Conservation (phyloP, 768 basidiomycete species). For the Suillus plorans region DNA sequence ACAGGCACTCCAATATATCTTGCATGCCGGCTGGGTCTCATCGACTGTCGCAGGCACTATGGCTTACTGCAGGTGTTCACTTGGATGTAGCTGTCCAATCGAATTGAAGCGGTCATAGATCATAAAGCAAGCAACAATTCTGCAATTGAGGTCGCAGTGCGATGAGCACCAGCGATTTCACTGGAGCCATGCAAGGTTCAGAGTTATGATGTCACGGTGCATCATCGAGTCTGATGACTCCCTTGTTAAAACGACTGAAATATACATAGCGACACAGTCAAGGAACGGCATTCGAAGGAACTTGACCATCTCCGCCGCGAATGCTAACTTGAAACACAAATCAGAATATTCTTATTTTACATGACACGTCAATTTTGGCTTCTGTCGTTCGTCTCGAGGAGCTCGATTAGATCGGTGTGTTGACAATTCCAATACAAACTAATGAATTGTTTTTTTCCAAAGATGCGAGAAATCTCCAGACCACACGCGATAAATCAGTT, state of each 20-base stretch:
- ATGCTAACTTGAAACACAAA: constrained; percentile 1
- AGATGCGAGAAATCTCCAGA: constrained; percentile 42
- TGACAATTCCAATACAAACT: constrained; percentile 2
- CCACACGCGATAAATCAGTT: constrained; percentile 41
- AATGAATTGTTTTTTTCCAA: constrained; percentile 27
- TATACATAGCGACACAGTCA: not conserved
- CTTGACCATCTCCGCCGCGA: not conserved
- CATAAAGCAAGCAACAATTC: constrained; percentile 16
- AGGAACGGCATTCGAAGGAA: not conserved
- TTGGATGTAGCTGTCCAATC: constrained; percentile 17
- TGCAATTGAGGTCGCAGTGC: constrained; percentile 12
- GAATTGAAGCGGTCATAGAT: constrained; percentile 20
- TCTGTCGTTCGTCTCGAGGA: constrained; percentile 58
- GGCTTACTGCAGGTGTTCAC: constrained; percentile 14
- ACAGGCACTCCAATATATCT: constrained; percentile 22
- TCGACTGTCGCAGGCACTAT: not conserved
- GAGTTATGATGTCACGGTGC: constrained; percentile 3
- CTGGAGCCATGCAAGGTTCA: constrained; percentile 4
- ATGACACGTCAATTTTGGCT: constrained; percentile 58
- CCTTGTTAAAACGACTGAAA: not conserved
- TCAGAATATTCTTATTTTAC: constrained; percentile 70
- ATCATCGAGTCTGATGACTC: constrained; percentile 16
- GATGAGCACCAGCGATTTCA: constrained; percentile 8
- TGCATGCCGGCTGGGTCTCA: not conserved
- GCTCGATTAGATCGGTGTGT: constrained; percentile 54